Evolutionary conservation across 768 basidiomycete species (phyloP).

Genomic region (Tulasnella sp.): DNA sequence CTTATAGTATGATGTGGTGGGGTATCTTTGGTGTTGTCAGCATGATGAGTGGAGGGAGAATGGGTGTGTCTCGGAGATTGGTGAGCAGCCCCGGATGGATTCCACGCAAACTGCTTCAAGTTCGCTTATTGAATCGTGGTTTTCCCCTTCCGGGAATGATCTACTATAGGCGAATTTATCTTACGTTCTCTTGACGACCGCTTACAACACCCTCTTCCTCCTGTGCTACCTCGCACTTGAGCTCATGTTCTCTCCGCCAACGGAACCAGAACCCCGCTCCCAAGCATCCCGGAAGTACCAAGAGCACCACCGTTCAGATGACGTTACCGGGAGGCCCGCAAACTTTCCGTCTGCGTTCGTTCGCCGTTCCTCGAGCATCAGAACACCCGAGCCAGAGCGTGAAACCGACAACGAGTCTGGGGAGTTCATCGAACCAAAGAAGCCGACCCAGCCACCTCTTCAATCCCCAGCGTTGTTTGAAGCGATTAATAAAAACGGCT

Average conservation of each 20-base stretch:
- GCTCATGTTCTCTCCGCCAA: slow-evolving; percentile 55
- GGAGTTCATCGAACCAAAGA: neutral
- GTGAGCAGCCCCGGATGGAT: slow-evolving; percentile 37
- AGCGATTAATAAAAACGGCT: slow-evolving; percentile 76
- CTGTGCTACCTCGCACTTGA: slow-evolving; percentile 77
- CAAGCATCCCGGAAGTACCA: neutral
- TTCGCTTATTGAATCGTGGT: neutral
- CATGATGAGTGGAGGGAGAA: slow-evolving; percentile 31
- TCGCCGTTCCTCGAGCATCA: neutral
- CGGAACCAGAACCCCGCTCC: neutral
- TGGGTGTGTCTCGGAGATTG: slow-evolving; percentile 55
- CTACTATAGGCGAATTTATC: slow-evolving; percentile 69
- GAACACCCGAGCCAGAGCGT: neutral
- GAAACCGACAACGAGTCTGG: neutral
- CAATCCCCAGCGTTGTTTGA: slow-evolving; percentile 56
- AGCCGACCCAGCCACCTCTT: slow-evolving; percentile 19
- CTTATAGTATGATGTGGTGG: slow-evolving; percentile 82
- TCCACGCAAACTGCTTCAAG: neutral
- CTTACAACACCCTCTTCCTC: slow-evolving; percentile 83
- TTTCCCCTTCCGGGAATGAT: neutral
- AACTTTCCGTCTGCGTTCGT: neutral
- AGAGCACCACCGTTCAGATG: neutral
- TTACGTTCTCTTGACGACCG: slow-evolving; percentile 85
- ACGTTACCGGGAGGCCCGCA: neutral
- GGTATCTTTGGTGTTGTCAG: slow-evolving; percentile 41